Evolutionary conservation across 2,329 filamentous ascomycete genomes (phyloP), one percentile per base, ranked within the genome.

Genomic region (Fusarium lateritium): DNA sequence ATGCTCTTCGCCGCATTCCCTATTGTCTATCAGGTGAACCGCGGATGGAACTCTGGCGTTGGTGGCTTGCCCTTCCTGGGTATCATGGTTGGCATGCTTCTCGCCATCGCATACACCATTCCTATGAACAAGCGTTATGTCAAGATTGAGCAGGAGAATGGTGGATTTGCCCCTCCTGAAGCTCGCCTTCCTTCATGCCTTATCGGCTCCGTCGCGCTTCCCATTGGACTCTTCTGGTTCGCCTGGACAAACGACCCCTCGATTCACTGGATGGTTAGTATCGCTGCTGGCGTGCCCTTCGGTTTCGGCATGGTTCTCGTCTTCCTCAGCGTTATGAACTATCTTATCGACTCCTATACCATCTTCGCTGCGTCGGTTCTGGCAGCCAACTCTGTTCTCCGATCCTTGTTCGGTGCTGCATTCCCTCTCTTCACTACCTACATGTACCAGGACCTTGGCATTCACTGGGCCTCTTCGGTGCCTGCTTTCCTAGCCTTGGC

Each of bases 1-100:
- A 91, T 92, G 89, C 91, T 91, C 81, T 91, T 91, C 80, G 83
- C 90, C 45, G 89, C 89, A 62, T 91, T 81, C 75, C 85, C 87
- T n/a, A 85, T 88, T 62, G 83, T 97, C 53, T 97, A 91, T 80
- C 67, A 69, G 49, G 40, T 85, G 91, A 71, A 83, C 28, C 62
- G 69, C 2, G 69, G 69, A 19, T 72, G 69, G 69, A 66, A 67
- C 52, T 24, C 59, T 17, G 65, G 69, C 31, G 56, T 72, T 3
- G 65, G 65, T 26, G 69, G 69, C 4, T 17, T 71, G 38, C 26
- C 69, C 21, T 71, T 70, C 54, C 65, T 71, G 3, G 69, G 69
- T 10, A 69, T 72, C 19, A 71, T 71, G 65, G 62, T 71, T 7
- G 69, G 69, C n/a, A 70, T 70, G 61, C 56, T 71, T 15, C 4